These are phyloP conservation scores for Fusarium sp. DNA, from an alignment of 2,329 filamentous ascomycete genomes.

Conservation along the genomic window DNA sequence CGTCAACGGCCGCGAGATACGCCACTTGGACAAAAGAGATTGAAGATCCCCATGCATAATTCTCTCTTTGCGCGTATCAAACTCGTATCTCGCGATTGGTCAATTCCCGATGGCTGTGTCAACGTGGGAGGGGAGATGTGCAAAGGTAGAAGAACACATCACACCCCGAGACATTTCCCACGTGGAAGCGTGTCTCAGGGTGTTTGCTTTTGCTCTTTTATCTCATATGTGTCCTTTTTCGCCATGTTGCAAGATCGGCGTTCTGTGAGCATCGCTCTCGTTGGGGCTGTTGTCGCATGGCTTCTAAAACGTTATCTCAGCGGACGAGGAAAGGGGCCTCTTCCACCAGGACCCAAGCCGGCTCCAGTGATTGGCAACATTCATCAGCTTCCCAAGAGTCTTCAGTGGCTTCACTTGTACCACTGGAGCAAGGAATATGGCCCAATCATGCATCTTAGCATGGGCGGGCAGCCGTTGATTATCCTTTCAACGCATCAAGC, in stretches of 20 bases:
- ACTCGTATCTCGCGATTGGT: neutral
- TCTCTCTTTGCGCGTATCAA: neutral
- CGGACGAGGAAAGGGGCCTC: conserved; percentile 29
- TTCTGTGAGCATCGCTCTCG: neutral
- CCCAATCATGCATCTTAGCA: conserved; percentile 38
- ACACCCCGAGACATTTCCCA: neutral
- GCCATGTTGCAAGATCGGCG: neutral
- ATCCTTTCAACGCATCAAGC: conserved; percentile 36
- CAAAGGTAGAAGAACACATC: neutral
- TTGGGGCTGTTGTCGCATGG: conserved; percentile 3
- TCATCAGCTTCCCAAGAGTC: conserved; percentile 49
- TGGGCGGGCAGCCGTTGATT: conserved; percentile 37
- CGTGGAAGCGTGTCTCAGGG: neutral
- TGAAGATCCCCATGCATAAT: neutral
- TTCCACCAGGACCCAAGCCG: conserved; percentile 47
- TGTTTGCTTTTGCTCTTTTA: neutral
- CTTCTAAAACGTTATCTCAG: neutral
- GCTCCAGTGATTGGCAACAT: conserved; percentile 41
- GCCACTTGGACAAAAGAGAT: neutral
- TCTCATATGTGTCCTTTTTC: neutral
- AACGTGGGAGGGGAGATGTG: neutral
- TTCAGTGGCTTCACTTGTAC: conserved; percentile 71
- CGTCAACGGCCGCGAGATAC: neutral
- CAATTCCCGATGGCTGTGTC: too few species aligned
- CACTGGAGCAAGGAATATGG: conserved; percentile 47